Evolutionary conservation across 441 rosid genomes (phyloP).

Genomic region (Gossypium aridum): DNA sequence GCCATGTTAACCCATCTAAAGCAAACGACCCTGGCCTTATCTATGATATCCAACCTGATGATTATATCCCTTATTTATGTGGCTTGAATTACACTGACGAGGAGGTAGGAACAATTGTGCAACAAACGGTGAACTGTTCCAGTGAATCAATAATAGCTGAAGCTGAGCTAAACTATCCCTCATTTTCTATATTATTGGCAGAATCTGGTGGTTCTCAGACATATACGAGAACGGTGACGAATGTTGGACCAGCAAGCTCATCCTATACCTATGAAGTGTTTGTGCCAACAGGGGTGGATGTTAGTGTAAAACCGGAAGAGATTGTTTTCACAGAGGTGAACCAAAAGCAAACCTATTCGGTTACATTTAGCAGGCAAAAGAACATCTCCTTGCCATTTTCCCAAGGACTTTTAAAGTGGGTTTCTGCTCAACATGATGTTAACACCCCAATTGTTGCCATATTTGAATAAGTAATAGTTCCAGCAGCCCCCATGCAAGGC

Average conservation of each 20-base stretch:
- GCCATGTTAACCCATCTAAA: conserved; percentile 48
- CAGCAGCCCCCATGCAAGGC: neutral
- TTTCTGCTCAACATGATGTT: conserved; percentile 13
- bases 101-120: conserved; percentile 24
- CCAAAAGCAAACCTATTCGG: conserved; percentile 26
- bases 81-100: conserved; percentile 36
- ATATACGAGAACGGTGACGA: conserved; percentile 46
- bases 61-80: conserved; percentile 54
- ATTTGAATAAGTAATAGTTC: neutral
- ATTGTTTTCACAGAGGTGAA: conserved; percentile 25
- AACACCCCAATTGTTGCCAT: conserved; percentile 11
- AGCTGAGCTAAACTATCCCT: conserved; percentile 48
- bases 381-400: conserved; percentile 4
- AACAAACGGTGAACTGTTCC: conserved; percentile 26
- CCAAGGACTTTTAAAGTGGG: conserved; percentile 13
- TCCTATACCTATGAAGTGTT: conserved; percentile 15
- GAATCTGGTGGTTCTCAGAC: conserved; percentile 27
- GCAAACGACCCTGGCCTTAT: conserved; percentile 49
- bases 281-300: conserved; percentile 29
- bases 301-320: conserved; percentile 25
- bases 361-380: neutral
- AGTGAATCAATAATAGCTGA: conserved; percentile 25
- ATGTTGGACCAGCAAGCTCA: conserved; percentile 32
- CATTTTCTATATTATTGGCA: conserved; percentile 34
- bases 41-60: conserved; percentile 41